These are phyloP conservation scores for Cyanidiococcus yangmingshanensis DNA, from an alignment of 23 red algal species.

Conservation along the genomic window DNA sequence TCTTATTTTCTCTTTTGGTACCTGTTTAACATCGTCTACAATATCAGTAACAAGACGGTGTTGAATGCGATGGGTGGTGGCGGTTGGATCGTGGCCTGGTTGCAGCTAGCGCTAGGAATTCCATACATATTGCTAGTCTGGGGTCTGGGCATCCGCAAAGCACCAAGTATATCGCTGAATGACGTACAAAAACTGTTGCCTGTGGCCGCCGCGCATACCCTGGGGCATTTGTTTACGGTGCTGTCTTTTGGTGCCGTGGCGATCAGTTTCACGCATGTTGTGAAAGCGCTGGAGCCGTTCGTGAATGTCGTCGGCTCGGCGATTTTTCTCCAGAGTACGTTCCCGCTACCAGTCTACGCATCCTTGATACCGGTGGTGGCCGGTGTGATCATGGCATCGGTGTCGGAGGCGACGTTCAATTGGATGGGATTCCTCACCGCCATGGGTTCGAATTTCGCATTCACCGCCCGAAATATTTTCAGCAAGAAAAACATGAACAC, in stretches of 20 bases:
- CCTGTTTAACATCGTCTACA: conserved; percentile 88
- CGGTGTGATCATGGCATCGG: conserved; percentile 73
- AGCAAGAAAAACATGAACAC: conserved; percentile 76
- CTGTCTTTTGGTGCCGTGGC: conserved; percentile 86
- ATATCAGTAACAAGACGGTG: conserved; percentile 76
- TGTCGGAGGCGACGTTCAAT: conserved; percentile 69
- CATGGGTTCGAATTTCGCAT: conserved; percentile 87
- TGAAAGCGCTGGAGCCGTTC: conserved; percentile 87
- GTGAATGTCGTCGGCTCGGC: conserved; percentile 58
- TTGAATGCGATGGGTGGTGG: conserved; percentile 69
- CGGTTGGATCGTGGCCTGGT: conserved; percentile 66
- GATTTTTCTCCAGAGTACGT: conserved; percentile 59
- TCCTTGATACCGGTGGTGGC: conserved; percentile 67
- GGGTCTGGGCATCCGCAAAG: conserved; percentile 32
- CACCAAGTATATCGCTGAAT: conserved; percentile 51
- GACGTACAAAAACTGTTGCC: conserved; percentile 59
- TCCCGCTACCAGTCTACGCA: conserved; percentile 50
- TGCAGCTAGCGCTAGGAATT: conserved; percentile 73
- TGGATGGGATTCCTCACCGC: conserved; percentile 85
- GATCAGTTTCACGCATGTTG: conserved; percentile 88
- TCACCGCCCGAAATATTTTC: conserved; percentile 74
- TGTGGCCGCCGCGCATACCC: conserved; percentile 49
- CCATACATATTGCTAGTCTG: conserved; percentile 48
- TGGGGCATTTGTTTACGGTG: conserved; percentile 72
- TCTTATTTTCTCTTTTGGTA: conserved; percentile 78